Base-by-base conservation (phyloP, 2,329 filamentous ascomycete species). In the Xylariaceae sp. region DNA sequence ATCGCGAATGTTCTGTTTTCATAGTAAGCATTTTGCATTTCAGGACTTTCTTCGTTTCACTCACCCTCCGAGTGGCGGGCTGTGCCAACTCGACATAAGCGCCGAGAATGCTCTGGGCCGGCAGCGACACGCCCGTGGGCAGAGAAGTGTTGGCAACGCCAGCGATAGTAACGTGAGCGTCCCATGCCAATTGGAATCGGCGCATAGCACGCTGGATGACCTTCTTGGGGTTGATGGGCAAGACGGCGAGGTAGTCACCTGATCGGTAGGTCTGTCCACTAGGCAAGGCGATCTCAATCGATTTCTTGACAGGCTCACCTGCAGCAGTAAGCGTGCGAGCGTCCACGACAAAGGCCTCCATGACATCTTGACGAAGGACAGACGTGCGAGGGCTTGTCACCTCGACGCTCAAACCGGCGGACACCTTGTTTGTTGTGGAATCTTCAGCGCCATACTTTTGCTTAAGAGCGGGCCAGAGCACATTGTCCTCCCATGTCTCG, bases 191-290 rank as follows among this genome's bases (percentile, higher is more conserved):
- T 1, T 78, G 73, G 66, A 91, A 91, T 26, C 78, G 75, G 19
- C 78, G 74, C 71, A 90, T 81, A 0, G 81, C 86, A 6, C 86
- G 77, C 3, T 77, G 75, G 2, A 91, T 80, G 7, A 75, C 82
- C 32, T 77, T 71, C 45, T 76, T 76, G 1, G 83, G 82, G 67
- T 92, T 92, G 32, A 88, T 71, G 0, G 88, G 88, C 1, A 91
- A 73, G 2, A 91, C 75, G 0, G 86, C 85, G 0, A 92, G 77
- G 66, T 94, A 92, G 65, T 92, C 88, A 11, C 88, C 89, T 1
- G 85, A 80, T 40, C 80, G 77, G 70, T 91, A 92, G 0, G 76
- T 78, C 74, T 83, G 76, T 49, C 79, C 80, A 0, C 76, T 79
- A 0, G 88, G 88, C 1, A 92, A 75, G 56, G 82, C 79, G 35